Base-by-base conservation (phyloP, 768 basidiomycete species). In the Cystoderma amianthinum region DNA sequence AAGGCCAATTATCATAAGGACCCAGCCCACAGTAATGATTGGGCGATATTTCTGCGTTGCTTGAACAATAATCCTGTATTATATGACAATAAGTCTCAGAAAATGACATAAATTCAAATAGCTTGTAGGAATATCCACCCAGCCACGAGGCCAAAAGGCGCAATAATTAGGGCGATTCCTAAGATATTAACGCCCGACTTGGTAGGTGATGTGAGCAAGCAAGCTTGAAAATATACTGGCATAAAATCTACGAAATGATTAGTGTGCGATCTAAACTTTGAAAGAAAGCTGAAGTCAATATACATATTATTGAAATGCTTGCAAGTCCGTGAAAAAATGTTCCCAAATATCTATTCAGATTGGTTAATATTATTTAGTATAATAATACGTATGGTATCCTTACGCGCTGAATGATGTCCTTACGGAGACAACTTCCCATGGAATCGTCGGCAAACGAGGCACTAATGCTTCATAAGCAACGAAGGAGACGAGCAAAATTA, bases 211-310 rank as follows among this genome's bases (percentile, higher is more conserved):
- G 56, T 58, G n/a, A 51, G 59, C 43, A 62, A 62, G 39, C 59
- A 62, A 0, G 69, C 71, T 48, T 75, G 73, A 53, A 67, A 74
- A 46, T 67, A 73, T 5, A 69, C 64, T 10, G 69, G 68, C 1
- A 73, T 43, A 46, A 65, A 73, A 44, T 61, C 50, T 54, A 38
- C 5, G 21, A 58, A 7, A 43, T 63, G 68, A 4, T 17, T 18
- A 17, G 35, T 11, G n/a, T n/a, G n/a, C n/a, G n/a, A 2, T 15
- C 10, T 15, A 15, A 32, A 15, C 12, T 12, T 32, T 12, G 12
- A 32, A 15, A 2, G 2, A 32, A 32, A 32, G 30, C 12, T 32
- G 12, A 2, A 32, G 17, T n/a, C n/a, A n/a, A 18, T 15, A 13
- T 19, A 13, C 11, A 36, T 19, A n/a, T 19, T n/a, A n/a, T n/a